A percentile compares a stretch with the other conserved stretches of the same genome.
Evolutionary conservation across 2,329 filamentous ascomycete species (phyloP).

Genomic region (Botryotinia calthae): DNA sequence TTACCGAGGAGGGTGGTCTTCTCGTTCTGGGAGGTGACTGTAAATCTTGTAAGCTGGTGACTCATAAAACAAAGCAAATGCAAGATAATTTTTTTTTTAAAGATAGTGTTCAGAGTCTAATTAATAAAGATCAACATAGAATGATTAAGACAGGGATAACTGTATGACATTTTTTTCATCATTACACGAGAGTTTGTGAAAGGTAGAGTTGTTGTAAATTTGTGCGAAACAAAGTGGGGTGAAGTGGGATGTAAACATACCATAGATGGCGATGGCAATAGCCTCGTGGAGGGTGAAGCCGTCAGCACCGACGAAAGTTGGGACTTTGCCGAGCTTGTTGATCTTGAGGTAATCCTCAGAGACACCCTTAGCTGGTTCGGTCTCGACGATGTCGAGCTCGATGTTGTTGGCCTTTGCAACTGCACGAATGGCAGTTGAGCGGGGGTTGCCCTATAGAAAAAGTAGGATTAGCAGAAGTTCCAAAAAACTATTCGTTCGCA

Average conservation of each 20-base stretch:
- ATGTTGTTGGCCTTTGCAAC: constrained; percentile 97
- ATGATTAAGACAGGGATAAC: constrained; percentile 99
- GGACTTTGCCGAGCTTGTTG: constrained; percentile 87
- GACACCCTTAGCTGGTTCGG: constrained; percentile 61
- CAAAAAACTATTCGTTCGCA: background rate
- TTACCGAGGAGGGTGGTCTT: constrained; percentile 99
- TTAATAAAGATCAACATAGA: constrained; percentile 72
- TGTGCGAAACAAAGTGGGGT: constrained; percentile 1
- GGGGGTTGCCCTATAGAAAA: constrained; percentile 72
- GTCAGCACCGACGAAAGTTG: constrained; percentile 88
- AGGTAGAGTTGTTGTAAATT: constrained; percentile 21
- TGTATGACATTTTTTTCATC: constrained; percentile 63
- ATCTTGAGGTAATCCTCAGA: constrained; percentile 77
- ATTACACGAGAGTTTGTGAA: constrained; percentile 29
- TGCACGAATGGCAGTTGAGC: constrained; percentile 82
- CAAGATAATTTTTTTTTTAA: constrained; percentile 22
- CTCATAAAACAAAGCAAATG: constrained; percentile 23
- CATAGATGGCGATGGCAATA: constrained; percentile 95
- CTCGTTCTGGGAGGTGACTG: constrained; percentile 99
- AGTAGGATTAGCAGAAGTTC: constrained; percentile 24
- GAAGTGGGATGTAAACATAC: constrained; percentile 58
- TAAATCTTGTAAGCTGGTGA: constrained; percentile 30
- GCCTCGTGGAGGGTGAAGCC: constrained; percentile 85
- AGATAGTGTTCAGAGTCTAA: constrained; percentile 72
- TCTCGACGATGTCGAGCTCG: constrained; percentile 81